A percentile compares a stretch with the other conserved stretches of the same genome.
These are phyloP conservation scores for Pseudogymnoascus sp. DNA, from an alignment of 2,329 filamentous ascomycete species.

Conservation along the genomic window DNA sequence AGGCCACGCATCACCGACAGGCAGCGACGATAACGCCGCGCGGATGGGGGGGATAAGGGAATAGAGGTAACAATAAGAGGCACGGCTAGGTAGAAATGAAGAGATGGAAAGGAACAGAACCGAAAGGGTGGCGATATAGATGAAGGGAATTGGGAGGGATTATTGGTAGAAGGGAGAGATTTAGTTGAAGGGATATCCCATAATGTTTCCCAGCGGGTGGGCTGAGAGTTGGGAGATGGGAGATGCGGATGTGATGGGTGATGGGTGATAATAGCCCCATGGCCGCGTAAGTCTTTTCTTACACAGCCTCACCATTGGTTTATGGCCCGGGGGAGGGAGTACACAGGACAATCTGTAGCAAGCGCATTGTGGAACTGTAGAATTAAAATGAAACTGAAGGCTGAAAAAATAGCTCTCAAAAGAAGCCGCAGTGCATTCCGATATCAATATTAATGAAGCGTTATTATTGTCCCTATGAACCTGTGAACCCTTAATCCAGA, in stretches of 20 bases:
- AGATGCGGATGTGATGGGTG: neutral
- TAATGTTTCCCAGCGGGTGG: neutral
- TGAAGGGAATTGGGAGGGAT: neutral
- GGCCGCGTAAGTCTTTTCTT: conserved; percentile 2
- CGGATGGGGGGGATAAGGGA: neutral
- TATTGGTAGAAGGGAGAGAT: neutral
- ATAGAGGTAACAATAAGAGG: neutral
- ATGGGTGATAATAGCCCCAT: neutral
- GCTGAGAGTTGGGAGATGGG: neutral
- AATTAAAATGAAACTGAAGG: neutral
- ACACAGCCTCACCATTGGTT: conserved; percentile 1
- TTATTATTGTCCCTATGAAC: neutral
- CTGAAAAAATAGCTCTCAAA: neutral
- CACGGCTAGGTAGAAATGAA: neutral
- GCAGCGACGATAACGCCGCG: neutral
- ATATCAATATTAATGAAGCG: neutral
- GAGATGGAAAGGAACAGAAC: neutral
- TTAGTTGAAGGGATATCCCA: neutral
- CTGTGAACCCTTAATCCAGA: neutral
- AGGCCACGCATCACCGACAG: neutral
- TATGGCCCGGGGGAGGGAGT: neutral
- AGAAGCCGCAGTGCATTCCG: neutral
- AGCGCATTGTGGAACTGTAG: neutral
- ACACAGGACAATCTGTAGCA: neutral
- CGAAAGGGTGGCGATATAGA: conserved; percentile 1